Percentiles rank a stretch among this genome's conserved stretches.
phyloP scores from a whole-genome alignment of 1,139 yeast genomes.

The Eremothecium sinecaudum region DNA sequence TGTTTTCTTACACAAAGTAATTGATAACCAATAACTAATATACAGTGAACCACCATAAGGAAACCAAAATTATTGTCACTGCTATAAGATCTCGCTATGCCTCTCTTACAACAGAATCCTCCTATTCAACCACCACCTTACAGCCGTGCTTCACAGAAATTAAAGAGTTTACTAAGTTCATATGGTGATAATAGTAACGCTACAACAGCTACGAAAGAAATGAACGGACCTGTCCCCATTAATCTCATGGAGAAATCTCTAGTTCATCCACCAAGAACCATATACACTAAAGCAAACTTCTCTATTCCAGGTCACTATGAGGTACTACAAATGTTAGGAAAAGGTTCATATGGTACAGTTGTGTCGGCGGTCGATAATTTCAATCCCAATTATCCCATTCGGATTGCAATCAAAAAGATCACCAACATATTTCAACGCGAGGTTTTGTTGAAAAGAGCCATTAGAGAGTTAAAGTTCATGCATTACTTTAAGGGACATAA shows the following conservation, averaged over 20 bases:
- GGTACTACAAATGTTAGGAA: conserved; percentile 58
- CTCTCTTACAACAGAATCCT: conserved; percentile 5
- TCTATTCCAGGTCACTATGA: conserved; percentile 58
- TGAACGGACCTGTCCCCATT: conserved; percentile 6
- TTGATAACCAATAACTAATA: not conserved
- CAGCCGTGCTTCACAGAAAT: conserved; percentile 8
- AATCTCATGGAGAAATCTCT: conserved; percentile 5
- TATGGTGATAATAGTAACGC: conserved; percentile 8
- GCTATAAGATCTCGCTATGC: conserved; percentile 4
- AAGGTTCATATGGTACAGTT: conserved; percentile 86
- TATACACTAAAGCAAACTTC: conserved; percentile 44
- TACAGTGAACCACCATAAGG: conserved; percentile 4
- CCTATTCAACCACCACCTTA: conserved; percentile 4
- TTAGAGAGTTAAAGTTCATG: conserved; percentile 71
- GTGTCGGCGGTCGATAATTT: conserved; percentile 63
- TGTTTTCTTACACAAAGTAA: conserved; percentile 5
- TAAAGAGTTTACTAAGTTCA: conserved; percentile 9
- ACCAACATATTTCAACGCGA: conserved; percentile 56
- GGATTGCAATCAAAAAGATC: conserved; percentile 71
- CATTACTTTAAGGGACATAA: conserved; percentile 72
- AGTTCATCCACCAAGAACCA: conserved; percentile 15
- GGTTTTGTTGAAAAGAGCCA: conserved; percentile 60
- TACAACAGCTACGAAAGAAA: conserved; percentile 3
- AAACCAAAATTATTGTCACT: conserved; percentile 4
- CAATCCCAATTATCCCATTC: conserved; percentile 23